Conservation (phyloP, 2,329 filamentous ascomycete species). For the Cadophora sp. region DNA sequence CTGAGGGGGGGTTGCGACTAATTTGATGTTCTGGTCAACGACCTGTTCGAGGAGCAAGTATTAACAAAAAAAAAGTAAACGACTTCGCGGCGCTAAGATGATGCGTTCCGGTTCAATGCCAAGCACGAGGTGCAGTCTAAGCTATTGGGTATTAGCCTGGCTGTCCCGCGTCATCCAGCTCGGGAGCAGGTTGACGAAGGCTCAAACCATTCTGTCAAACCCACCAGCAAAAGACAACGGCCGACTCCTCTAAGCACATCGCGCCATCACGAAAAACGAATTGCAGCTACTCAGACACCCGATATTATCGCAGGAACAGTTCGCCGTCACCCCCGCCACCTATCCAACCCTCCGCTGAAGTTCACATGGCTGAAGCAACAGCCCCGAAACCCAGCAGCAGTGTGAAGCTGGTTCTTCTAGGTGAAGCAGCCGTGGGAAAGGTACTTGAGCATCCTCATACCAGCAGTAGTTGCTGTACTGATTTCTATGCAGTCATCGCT, state of each 20-base stretch:
- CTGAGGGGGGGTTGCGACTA: not conserved
- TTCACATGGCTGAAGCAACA: conserved; percentile 73
- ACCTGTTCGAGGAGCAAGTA: not conserved
- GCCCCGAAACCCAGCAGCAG: conserved; percentile 97
- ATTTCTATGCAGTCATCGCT: conserved; percentile 77
- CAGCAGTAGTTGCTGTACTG: conserved; percentile 21
- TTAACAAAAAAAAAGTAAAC: not conserved
- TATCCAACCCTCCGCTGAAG: not conserved
- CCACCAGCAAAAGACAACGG: not conserved
- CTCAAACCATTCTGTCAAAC: not conserved
- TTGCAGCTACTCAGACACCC: not conserved
- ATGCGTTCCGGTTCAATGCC: too few species aligned
- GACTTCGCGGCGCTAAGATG: too few species aligned
- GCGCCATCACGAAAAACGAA: not conserved
- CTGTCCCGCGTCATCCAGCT: not conserved
- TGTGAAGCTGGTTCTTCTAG: conserved; percentile 97
- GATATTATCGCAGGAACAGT: not conserved
- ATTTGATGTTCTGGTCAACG: not conserved
- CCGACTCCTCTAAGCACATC: not conserved
- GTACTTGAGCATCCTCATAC: conserved; percentile 54
- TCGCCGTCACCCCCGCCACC: not conserved
- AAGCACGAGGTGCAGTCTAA: not conserved
- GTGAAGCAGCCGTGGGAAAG: conserved; percentile 98
- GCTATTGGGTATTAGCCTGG: not conserved
- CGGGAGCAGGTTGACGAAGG: not conserved